A percentile compares a stretch with the other conserved stretches of the same genome.
These are phyloP conservation scores for Ganoderma boninense DNA, from an alignment of 1,284 basidiomycete species.

Conservation along the genomic window DNA sequence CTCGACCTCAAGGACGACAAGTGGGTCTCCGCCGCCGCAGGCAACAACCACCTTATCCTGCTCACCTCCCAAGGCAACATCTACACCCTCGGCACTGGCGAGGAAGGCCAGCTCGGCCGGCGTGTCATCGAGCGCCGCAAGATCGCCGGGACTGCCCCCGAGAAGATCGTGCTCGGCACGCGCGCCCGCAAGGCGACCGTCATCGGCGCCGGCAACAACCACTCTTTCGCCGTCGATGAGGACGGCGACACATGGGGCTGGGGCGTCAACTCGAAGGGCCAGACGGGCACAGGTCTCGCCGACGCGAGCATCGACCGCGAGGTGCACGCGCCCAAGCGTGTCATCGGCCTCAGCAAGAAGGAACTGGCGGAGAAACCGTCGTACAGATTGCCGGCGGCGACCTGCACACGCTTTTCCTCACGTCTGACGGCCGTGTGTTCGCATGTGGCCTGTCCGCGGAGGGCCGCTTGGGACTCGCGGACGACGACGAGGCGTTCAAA, in stretches of 20 bases:
- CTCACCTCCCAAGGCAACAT: slow-evolving; percentile 87
- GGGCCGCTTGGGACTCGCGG: slow-evolving; percentile 78
- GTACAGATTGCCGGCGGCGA: slow-evolving; percentile 82
- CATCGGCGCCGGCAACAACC: slow-evolving; percentile 84
- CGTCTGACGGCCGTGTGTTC: slow-evolving; percentile 85
- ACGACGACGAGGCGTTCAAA: slow-evolving; percentile 64
- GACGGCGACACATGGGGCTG: slow-evolving; percentile 88
- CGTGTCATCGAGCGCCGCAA: slow-evolving; percentile 86
- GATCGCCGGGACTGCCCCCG: slow-evolving; percentile 84
- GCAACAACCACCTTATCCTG: slow-evolving; percentile 88
- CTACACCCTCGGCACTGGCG: slow-evolving; percentile 88
- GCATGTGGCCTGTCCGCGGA: slow-evolving; percentile 84
- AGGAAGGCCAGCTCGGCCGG: slow-evolving; percentile 88
- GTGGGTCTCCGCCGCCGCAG: slow-evolving; percentile 81
- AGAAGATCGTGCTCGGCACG: slow-evolving; percentile 78
- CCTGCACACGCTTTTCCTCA: slow-evolving; percentile 90
- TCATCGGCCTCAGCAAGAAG: slow-evolving; percentile 72
- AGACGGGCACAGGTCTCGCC: slow-evolving; percentile 66
- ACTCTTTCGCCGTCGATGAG: slow-evolving; percentile 90
- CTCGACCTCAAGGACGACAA: slow-evolving; percentile 78
- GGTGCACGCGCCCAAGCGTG: slow-evolving; percentile 74
- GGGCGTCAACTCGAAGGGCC: slow-evolving; percentile 87
- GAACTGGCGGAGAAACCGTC: slow-evolving; percentile 74
- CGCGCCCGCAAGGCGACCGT: slow-evolving; percentile 75
- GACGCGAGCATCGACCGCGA: slow-evolving; percentile 57